Base-by-base conservation (phyloP, 2,329 filamentous ascomycete genomes). In the Claviceps sp. region DNA sequence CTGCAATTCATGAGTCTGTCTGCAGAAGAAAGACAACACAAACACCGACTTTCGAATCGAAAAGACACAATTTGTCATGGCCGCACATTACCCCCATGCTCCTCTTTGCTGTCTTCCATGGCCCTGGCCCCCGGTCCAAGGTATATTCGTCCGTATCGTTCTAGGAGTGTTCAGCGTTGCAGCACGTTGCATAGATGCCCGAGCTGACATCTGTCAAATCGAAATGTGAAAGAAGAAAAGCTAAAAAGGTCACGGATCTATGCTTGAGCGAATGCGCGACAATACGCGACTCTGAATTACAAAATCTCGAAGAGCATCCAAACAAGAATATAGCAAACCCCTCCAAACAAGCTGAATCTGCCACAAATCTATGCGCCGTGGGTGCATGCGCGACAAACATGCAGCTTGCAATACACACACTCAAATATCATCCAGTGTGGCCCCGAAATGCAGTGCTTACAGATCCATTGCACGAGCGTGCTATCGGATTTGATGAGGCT, bases 381-480 rank as follows among this genome's bases (percentile, higher is more conserved):
- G 47, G 74, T 72, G 63, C 82, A 85, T 26, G 72, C 67, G 50
- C 79, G 72, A 64, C 82, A 85, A 34, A 77, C 74, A 66, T 84
- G 81, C 49, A 83, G 67, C 64, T 81, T 81, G 75, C 82, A 86
- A 63, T 82, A 83, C 55, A 74, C 72, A 68, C 82, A 86, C 65
- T 85, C 79, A 57, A 77, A 85, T 60, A 86, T 85, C 66, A 76
- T 77, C 78, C 80, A 84, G 65, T 81, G 77, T 50, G 81, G 81
- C 1, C 81, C 81, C 2, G 76, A 77, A 55, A 79, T 75, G 63
- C 82, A 85, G 60, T 82, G 67, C 54, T 77, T 74, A 70, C 82
- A 86, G 49, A 73, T 72, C 81, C 81, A 86, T 63, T 82, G 76
- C 52, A 86, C 73, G 51, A 85, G 64, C 11, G 75, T 82, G 61